Base-by-base conservation (phyloP, 768 basidiomycete species). In the Ramaria sp. region DNA sequence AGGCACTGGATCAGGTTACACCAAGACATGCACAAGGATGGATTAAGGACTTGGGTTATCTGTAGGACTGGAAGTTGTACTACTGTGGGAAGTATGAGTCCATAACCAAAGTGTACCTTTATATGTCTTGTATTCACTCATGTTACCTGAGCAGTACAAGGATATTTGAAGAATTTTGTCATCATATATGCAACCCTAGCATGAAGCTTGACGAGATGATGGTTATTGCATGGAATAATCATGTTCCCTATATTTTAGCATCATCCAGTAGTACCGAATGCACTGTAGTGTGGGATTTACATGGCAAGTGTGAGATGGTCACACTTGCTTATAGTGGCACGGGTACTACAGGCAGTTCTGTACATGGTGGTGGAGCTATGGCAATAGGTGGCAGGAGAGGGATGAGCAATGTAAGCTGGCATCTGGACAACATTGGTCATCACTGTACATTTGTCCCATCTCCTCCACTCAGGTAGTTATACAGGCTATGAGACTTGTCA, bases 321-420 rank as follows among this genome's bases (percentile, higher is more conserved):
- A 88, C 90, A 5, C 73, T 99, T 33, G 83, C 88, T 0, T 97
- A 95, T 66, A 88, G 88, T 22, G 90, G 88, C 38, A 85, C 86
- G 31, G 87, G 83, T 1, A 87, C 87, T 1, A 78, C 81, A 15
- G 85, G 86, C 7, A 61, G 63, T 17, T 75, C 77, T 27, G 70
- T 72, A 51, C 70, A 65, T 41, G 80, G 81, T 1, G 71, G 77
- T 19, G 78, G 81, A 24, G 77, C 63, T 0, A 74, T 86, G 69
- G 85, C 83, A 13, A 79, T 84, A 24, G 89, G 90, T n/a, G 88
- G 86, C 1, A 73, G 90, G 59, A 76, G 93, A 51, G 93, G 93
- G 1, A 93, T 97, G 90, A 97, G 95, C 65, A 91, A 91, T 67
- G 92, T 99, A 59, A 89, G 90, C 52, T 99, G 96, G 96, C 94